Conservation (phyloP, 1,284 basidiomycete genomes). For the Nidula niveotomentosa region DNA sequence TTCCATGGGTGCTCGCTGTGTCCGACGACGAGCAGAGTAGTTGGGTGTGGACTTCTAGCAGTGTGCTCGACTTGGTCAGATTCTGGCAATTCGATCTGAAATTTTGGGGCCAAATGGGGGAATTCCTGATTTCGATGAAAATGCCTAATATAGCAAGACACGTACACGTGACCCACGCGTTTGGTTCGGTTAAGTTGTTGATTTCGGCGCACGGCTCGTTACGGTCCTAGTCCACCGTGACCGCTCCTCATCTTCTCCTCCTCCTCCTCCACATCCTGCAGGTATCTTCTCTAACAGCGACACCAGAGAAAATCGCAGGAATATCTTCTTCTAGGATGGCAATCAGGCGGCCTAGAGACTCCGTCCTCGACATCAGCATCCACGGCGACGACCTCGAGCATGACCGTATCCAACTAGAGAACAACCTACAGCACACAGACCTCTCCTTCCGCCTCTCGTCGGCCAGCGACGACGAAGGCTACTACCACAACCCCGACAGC, state of each 20-base stretch:
- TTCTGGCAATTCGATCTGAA: neutral
- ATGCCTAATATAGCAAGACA: neutral
- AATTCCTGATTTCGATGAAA: neutral
- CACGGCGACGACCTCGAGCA: conserved; percentile 70
- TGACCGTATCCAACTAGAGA: conserved; percentile 70
- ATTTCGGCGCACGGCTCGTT: neutral
- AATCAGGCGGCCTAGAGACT: neutral
- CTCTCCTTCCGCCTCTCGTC: conserved; percentile 64
- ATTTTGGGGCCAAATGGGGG: neutral
- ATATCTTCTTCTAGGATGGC: neutral
- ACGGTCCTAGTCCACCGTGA: neutral
- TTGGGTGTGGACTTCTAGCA: neutral
- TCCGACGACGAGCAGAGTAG: neutral
- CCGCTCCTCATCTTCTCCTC: neutral
- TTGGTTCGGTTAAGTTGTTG: conserved; percentile 3
- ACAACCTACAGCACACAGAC: conserved; percentile 70
- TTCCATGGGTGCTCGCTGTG: conserved; percentile 45
- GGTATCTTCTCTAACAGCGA: neutral
- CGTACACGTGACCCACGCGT: conserved; percentile 2
- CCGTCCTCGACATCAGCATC: conserved; percentile 42
- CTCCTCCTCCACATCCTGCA: neutral
- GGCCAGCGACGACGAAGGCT: conserved; percentile 36
- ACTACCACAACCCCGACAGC: conserved; percentile 30
- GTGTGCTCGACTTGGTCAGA: neutral
- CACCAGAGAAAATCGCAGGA: conserved; percentile 1